Evolutionary conservation across 176 grass and related monocot species (phyloP).

Genomic region (Triticum dicoccoides): DNA sequence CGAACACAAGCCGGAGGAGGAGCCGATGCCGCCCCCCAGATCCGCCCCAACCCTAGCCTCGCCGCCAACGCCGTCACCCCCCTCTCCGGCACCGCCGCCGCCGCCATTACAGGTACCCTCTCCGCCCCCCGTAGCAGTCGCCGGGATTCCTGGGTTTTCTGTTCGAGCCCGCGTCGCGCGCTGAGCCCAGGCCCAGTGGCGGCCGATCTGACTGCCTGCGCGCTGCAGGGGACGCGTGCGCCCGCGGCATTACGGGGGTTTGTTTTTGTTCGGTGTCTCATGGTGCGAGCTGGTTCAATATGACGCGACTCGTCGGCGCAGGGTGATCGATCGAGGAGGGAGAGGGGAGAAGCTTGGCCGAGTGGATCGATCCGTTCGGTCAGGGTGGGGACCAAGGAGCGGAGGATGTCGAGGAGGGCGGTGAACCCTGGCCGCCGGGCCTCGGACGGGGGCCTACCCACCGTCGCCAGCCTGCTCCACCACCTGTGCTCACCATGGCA

Average conservation of each 20-base stretch:
- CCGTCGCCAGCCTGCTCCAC: slow-evolving; percentile 56
- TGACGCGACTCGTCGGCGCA: neutral
- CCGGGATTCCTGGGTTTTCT: neutral
- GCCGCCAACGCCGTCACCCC: neutral
- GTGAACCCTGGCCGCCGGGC: slow-evolving; percentile 71
- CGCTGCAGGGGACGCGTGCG: neutral
- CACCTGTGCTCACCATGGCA: slow-evolving; percentile 65
- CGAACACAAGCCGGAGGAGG: too few relatives aligned
- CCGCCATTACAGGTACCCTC: slow-evolving; percentile 31
- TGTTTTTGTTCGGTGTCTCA: neutral
- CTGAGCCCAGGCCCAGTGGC: too few relatives aligned
- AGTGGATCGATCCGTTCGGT: neutral
- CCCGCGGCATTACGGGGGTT: neutral
- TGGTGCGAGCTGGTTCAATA: neutral
- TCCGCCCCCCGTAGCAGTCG: neutral
- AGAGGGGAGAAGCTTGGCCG: neutral
- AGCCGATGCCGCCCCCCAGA: slow-evolving; percentile 4
- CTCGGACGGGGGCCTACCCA: slow-evolving; percentile 52
- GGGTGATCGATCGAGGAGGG: slow-evolving; percentile 21
- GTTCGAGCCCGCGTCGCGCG: neutral
- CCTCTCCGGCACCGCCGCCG: neutral
- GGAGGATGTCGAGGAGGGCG: slow-evolving; percentile 70
- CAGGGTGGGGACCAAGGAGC: neutral
- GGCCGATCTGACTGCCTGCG: neutral
- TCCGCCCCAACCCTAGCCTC: slow-evolving; percentile 23